These are phyloP conservation scores for Quercus agrifolia DNA, from an alignment of 306 rosid genomes.

Conservation along the genomic window DNA sequence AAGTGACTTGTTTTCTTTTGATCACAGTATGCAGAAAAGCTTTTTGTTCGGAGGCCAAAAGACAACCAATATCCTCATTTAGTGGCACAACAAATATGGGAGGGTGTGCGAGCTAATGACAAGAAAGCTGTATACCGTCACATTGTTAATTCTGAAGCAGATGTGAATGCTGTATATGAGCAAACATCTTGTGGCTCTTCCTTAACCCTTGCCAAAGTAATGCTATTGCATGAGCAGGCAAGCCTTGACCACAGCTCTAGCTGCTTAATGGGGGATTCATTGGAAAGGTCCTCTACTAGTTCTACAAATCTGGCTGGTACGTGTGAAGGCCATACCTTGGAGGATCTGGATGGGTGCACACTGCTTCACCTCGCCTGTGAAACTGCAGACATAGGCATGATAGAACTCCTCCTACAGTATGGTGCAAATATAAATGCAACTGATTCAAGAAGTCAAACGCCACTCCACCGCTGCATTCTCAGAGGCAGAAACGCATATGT, in stretches of 20 bases:
- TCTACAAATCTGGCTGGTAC: constrained; percentile 44
- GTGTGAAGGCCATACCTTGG: constrained; percentile 58
- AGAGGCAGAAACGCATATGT: constrained; percentile 55
- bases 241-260: constrained; percentile 53
- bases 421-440: constrained; percentile 79
- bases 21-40: constrained; percentile 90
- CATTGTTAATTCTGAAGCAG: constrained; percentile 82
- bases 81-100: constrained; percentile 90
- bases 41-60: constrained; percentile 76
- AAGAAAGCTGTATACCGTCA: constrained; percentile 89
- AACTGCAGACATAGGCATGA: constrained; percentile 91
- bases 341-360: constrained; percentile 74
- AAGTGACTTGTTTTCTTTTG: constrained; percentile 5
- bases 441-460: constrained; percentile 77
- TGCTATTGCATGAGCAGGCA: constrained; percentile 80
- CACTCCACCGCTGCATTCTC: constrained; percentile 73
- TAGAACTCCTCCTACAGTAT: constrained; percentile 94
- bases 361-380: constrained; percentile 96
- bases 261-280: constrained; percentile 49
- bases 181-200: constrained; percentile 60
- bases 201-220: constrained; percentile 87
- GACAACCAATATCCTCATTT: constrained; percentile 67
- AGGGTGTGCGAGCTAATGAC: constrained; percentile 85
- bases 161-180: constrained; percentile 66
- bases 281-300: constrained; percentile 67